Evolutionary conservation across 176 grass and related monocot species (phyloP).

Genomic region (Ensete ventricosum): DNA sequence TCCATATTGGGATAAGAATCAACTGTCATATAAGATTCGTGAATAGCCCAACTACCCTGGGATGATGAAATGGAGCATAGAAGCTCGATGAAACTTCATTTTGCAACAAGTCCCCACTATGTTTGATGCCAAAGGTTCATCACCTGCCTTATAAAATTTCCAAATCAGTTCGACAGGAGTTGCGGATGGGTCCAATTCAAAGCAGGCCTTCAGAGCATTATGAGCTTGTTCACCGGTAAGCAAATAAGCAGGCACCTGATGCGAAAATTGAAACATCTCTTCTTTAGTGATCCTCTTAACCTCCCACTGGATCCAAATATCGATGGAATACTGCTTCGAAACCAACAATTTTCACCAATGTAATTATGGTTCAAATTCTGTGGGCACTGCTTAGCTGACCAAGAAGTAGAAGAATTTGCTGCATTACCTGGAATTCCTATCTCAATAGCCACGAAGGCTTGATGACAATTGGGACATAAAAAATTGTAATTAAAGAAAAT

Average conservation of each 20-base stretch:
- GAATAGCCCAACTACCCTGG: background rate
- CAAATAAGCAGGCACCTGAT: conserved; percentile 52
- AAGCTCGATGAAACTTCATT: background rate
- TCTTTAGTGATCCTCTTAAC: conserved; percentile 46
- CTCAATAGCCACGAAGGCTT: conserved; percentile 60
- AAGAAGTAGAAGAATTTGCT: conserved; percentile 33
- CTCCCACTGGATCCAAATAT: conserved; percentile 22
- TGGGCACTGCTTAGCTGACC: conserved; percentile 27
- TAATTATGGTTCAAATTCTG: conserved; percentile 33
- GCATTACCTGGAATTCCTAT: conserved; percentile 43
- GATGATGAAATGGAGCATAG: background rate
- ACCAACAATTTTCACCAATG: conserved; percentile 55
- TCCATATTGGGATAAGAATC: background rate
- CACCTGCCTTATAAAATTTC: background rate
- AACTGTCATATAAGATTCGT: background rate
- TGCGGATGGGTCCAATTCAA: conserved; percentile 62
- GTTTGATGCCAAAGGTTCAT: background rate
- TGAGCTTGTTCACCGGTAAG: conserved; percentile 56
- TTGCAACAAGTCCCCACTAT: background rate
- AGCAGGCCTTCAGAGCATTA: conserved; percentile 57
- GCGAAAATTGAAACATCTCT: conserved; percentile 74
- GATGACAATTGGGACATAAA: conserved; percentile 63
- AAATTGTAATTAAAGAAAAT: conserved; percentile 74
- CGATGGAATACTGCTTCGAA: conserved; percentile 56
- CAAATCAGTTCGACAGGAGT: conserved; percentile 38